Evolutionary conservation across 257 asterid genomes (phyloP).

Genomic region (Capsicum chinense): DNA sequence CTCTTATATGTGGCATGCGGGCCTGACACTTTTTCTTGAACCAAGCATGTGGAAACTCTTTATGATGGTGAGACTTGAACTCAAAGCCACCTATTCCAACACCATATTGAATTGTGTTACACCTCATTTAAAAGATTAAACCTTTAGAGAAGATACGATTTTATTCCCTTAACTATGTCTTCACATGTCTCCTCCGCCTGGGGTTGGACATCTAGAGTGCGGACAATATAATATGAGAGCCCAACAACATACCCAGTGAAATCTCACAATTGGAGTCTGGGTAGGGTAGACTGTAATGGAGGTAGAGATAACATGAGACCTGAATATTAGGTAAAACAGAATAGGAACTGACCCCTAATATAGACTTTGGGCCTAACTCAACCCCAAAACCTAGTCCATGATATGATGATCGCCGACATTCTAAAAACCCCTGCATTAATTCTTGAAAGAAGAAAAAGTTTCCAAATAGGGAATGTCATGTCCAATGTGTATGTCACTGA

Average conservation of each 20-base stretch:
- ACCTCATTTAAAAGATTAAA: background rate
- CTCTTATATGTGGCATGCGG: background rate
- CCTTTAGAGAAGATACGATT: background rate
- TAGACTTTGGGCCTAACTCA: background rate
- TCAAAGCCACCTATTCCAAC: background rate
- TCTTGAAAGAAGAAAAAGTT: background rate
- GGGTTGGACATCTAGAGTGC: background rate
- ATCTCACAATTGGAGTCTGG: no score
- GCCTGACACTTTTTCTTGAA: background rate
- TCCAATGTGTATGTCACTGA: background rate
- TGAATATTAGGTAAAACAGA: background rate
- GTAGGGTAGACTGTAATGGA: no score
- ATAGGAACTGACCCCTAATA: background rate
- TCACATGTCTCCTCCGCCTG: background rate
- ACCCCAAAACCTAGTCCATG: background rate
- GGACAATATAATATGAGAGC: background rate
- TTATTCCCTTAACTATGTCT: background rate
- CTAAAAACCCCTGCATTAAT: background rate
- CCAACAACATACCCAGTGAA: no score
- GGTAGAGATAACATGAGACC: background rate
- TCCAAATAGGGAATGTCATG: background rate
- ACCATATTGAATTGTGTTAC: background rate
- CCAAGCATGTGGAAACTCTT: background rate
- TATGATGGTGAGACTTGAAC: constrained; percentile 1
- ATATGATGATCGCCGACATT: background rate